These are phyloP conservation scores for Chrysosporium queenslandicum DNA, from an alignment of 2,329 filamentous ascomycete species.

Conservation along the genomic window DNA sequence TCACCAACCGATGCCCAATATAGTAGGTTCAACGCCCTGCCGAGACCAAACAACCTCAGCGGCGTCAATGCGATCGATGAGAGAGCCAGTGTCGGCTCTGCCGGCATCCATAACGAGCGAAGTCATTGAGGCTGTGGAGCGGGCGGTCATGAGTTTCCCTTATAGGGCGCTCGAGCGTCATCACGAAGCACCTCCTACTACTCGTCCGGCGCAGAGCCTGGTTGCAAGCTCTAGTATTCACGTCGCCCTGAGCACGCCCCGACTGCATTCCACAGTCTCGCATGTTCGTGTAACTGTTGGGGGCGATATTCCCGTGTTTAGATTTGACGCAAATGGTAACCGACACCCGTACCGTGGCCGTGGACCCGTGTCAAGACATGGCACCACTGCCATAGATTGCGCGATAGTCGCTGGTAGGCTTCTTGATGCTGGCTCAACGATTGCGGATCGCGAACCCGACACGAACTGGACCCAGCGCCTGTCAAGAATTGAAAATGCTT, in stretches of 20 bases:
- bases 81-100: background rate
- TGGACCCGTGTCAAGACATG: conserved; percentile 23
- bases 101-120: background rate
- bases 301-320: conserved; percentile 10
- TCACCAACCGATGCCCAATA: background rate
- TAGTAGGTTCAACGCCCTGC: background rate
- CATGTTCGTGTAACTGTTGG: conserved; percentile 18
- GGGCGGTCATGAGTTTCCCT: background rate
- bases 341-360: conserved; percentile 24
- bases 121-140: conserved; percentile 1
- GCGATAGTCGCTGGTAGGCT: conserved; percentile 29
- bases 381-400: conserved; percentile 26
- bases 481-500: conserved; percentile 2
- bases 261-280: conserved; percentile 4
- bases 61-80: background rate
- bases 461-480: background rate
- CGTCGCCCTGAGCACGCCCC: background rate
- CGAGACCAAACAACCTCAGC: background rate
- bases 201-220: background rate
- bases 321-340: conserved; percentile 19
- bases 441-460: conserved; percentile 21
- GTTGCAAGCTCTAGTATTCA: background rate
- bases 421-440: conserved; percentile 30
- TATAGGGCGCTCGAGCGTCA: background rate
- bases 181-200: background rate